Percentiles rank a stretch among this genome's conserved stretches.
phyloP scores from a whole-genome alignment of 805 yeast species.

The Kodamaea leandrae region DNA sequence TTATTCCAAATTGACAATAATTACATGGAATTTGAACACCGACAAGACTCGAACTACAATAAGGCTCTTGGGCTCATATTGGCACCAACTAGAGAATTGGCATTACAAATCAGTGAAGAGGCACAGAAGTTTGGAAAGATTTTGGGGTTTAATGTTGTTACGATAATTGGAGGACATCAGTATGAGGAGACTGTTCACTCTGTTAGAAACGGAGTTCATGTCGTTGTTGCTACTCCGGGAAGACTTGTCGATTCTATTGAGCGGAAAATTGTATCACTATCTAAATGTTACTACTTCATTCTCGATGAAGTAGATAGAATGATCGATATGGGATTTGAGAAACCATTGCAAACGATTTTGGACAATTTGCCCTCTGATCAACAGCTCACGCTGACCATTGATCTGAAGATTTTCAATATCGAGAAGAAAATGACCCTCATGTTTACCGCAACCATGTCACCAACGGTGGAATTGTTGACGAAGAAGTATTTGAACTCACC shows the following conservation, averaged over 20 bases:
- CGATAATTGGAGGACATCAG: conserved; percentile 88
- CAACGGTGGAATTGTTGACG: conserved; percentile 65
- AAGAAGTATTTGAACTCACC: conserved; percentile 61
- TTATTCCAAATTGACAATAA: conserved; percentile 36
- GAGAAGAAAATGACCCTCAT: conserved; percentile 64
- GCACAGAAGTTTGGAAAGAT: conserved; percentile 48
- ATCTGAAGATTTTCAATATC: conserved; percentile 37
- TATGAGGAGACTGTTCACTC: conserved; percentile 68
- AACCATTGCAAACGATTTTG: conserved; percentile 63
- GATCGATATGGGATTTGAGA: conserved; percentile 94
- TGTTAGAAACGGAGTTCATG: conserved; percentile 63
- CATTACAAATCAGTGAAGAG: conserved; percentile 77
- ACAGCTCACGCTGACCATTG: conserved; percentile 21
- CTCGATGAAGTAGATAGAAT: conserved; percentile 95
- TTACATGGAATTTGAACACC: conserved; percentile 35
- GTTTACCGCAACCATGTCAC: conserved; percentile 94
- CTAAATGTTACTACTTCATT: conserved; percentile 63
- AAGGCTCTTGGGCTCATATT: conserved; percentile 77
- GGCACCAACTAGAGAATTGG: conserved; percentile 94
- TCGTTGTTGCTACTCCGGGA: conserved; percentile 94
- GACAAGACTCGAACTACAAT: conserved; percentile 46
- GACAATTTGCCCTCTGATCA: conserved; percentile 48
- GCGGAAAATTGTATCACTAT: conserved; percentile 57
- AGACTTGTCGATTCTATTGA: conserved; percentile 79
- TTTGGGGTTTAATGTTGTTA: conserved; percentile 48